Evolutionary conservation across 2,329 filamentous ascomycete genomes (phyloP).

Genomic region (Trichothecium sympodiale): DNA sequence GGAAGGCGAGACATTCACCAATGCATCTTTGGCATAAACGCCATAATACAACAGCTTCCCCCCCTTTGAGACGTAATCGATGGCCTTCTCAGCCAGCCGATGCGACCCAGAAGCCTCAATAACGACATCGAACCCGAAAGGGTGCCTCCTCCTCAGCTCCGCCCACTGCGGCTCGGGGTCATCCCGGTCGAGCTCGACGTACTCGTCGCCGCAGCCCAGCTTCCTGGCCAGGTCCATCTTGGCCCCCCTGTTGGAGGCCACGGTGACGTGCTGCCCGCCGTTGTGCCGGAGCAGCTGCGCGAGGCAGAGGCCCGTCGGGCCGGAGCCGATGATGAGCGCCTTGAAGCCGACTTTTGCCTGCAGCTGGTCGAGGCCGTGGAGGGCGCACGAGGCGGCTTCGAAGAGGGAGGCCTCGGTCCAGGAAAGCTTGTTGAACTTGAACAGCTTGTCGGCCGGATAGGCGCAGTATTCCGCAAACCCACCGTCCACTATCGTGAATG

Average conservation of each 20-base stretch:
- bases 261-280: constrained; percentile 57
- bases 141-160: constrained; percentile 51
- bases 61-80: constrained; percentile 60
- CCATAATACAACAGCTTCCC: constrained; percentile 62
- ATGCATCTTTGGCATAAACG: constrained; percentile 53
- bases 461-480: constrained; percentile 61
- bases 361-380: constrained; percentile 60
- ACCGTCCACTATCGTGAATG: constrained; percentile 51
- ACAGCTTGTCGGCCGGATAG: constrained; percentile 43
- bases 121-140: constrained; percentile 62
- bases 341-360: constrained; percentile 52
- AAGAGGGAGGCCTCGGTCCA: constrained; percentile 60
- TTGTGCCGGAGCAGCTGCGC: constrained; percentile 53
- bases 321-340: constrained; percentile 55
- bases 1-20: constrained; percentile 57
- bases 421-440: constrained; percentile 53
- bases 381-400: constrained; percentile 61
- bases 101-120: constrained; percentile 59
- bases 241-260: constrained; percentile 56
- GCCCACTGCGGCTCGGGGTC: constrained; percentile 49
- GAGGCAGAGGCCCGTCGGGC: constrained; percentile 54
- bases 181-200: constrained; percentile 40
- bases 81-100: constrained; percentile 58
- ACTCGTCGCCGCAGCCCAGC: constrained; percentile 41
- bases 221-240: constrained; percentile 60